Evolutionary conservation across 768 basidiomycete genomes (phyloP).

Genomic region (Filobasidium floriforme): DNA sequence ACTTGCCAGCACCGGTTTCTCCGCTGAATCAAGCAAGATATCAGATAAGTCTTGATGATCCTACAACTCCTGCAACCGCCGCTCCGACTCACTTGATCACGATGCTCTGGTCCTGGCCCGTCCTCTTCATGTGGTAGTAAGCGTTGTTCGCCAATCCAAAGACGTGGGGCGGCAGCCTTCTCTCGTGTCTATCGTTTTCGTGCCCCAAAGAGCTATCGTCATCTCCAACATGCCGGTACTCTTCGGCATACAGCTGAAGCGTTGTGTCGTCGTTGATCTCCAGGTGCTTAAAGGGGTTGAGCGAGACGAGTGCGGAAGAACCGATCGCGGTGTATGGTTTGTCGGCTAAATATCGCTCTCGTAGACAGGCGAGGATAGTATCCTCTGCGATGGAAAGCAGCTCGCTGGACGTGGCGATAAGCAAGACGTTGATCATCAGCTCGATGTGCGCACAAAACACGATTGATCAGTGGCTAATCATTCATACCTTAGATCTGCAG

Average conservation of each 20-base stretch:
- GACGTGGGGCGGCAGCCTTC: constrained; percentile 67
- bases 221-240: constrained; percentile 60
- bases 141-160: constrained; percentile 85
- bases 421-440: constrained; percentile 1
- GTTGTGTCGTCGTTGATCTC: constrained; percentile 72
- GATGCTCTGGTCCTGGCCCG: constrained; percentile 84
- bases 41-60: constrained; percentile 3
- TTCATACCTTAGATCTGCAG: constrained; percentile 17
- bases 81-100: constrained; percentile 59
- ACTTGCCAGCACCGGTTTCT: constrained; percentile 88
- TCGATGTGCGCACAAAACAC: background rate
- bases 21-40: constrained; percentile 53
- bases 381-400: constrained; percentile 40
- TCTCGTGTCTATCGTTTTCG: constrained; percentile 49
- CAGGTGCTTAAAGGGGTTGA: constrained; percentile 91
- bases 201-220: constrained; percentile 29
- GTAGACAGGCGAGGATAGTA: constrained; percentile 40
- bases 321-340: constrained; percentile 42
- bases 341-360: constrained; percentile 43
- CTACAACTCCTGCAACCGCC: background rate
- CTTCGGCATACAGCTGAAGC: constrained; percentile 74
- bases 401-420: background rate
- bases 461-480: background rate
- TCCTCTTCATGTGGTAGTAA: constrained; percentile 93
- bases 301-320: constrained; percentile 63